Base-by-base conservation (phyloP, 805 yeast genomes). In the Metschnikowia santaceciliae region DNA sequence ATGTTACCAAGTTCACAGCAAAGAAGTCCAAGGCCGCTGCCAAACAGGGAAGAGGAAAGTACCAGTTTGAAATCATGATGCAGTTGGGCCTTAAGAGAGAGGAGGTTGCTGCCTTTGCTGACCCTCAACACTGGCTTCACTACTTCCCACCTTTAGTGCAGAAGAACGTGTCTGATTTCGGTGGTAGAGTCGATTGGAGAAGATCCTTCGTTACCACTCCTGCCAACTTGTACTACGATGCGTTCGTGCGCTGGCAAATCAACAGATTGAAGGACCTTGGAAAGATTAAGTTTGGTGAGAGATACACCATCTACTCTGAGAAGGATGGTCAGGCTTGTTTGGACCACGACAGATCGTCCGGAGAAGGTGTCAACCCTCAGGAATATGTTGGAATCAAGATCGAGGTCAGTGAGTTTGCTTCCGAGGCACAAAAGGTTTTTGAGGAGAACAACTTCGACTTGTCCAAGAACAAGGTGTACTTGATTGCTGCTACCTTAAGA, bases 251-350 rank as follows among this genome's bases (percentile, higher is more conserved):
- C 77, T 94, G 99, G 99, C 96, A 90, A 72, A 88, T 94, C 83
- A 89, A 85, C 72, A 78, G 85, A 66, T 82, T 94, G 69, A 88
- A 83, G 75, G 90, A 82, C 43, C 73, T 79, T 52, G 96, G 92
- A 57, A 92, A 90, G 74, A 90, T 94, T 75, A 94, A 92, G 77
- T 94, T 94, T 61, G 99, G 99, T 71, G 96, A 92, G 77, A 86
- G 99, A 75, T 89, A 90, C 78, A 94, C 99, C 59, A 89, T 94
- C 64, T 94, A 89, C 75, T 91, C 98, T 39, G 96, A 90, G 67
- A 92, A 88, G 74, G 99, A 94, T 72, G 97, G 97, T 58, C 99
- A 94, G 78, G 95, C 99, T 37, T 94, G 99, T 79, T 91, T 94
- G 92, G 99, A 94, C 72, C 99, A 94, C 71, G 99, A 94, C 73